Percentiles rank a stretch among this genome's conserved stretches.
phyloP scores from a whole-genome alignment of 768 basidiomycete genomes.

The Suillus brevipes region DNA sequence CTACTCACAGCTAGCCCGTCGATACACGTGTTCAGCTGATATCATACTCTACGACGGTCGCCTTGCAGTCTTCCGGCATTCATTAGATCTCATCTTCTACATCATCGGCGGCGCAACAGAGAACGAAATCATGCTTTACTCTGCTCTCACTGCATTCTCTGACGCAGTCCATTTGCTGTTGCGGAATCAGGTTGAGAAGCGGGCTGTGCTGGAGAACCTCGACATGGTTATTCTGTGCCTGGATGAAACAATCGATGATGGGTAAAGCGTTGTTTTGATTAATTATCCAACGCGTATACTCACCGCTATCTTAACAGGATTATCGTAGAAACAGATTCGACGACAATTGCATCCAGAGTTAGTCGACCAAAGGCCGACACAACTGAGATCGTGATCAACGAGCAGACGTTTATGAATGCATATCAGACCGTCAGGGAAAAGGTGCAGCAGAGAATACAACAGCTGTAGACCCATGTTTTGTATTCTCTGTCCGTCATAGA shows the following conservation, averaged over 20 bases:
- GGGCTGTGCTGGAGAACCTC: conserved; percentile 90
- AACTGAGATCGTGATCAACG: conserved; percentile 97
- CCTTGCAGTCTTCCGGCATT: conserved; percentile 91
- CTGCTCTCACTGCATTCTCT: conserved; percentile 79
- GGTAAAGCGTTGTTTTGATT: conserved; percentile 52
- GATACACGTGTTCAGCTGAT: conserved; percentile 60
- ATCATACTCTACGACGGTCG: conserved; percentile 90
- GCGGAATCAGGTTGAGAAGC: conserved; percentile 91
- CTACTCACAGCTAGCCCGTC: neutral
- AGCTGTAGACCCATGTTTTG: conserved; percentile 46
- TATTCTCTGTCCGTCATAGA: conserved; percentile 25
- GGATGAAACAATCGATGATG: conserved; percentile 98
- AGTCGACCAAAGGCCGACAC: conserved; percentile 91
- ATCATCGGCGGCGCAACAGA: conserved; percentile 83
- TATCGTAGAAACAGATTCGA: conserved; percentile 94
- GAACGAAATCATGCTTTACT: conserved; percentile 94
- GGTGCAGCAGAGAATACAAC: conserved; percentile 80
- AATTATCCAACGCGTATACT: conserved; percentile 11
- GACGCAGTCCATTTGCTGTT: conserved; percentile 87
- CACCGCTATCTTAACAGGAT: conserved; percentile 51
- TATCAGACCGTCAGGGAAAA: conserved; percentile 88
- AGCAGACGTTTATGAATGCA: conserved; percentile 92
- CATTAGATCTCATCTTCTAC: conserved; percentile 94
- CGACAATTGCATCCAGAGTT: conserved; percentile 94
- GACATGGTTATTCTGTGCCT: conserved; percentile 90